phyloP scores from a whole-genome alignment of 495 filamentous ascomycete species.

The Amniculicola lignicola region DNA sequence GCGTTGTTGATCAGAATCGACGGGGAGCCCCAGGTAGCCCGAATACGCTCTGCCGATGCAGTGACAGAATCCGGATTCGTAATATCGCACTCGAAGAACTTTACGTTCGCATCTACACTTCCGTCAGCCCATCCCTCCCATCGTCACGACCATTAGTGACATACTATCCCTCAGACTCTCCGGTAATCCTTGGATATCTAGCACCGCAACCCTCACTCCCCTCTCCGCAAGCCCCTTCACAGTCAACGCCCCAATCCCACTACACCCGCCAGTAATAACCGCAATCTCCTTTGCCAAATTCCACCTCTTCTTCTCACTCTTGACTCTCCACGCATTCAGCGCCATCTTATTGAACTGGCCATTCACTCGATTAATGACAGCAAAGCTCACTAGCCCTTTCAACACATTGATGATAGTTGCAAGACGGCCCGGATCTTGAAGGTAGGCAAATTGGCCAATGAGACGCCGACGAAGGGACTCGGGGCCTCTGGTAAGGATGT shows the following conservation, averaged over 20 bases:
- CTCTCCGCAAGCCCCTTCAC: constrained; percentile 47
- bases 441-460: constrained; percentile 3
- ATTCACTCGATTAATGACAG: constrained; percentile 46
- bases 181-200: constrained; percentile 32
- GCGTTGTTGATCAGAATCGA: constrained; percentile 63
- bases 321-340: constrained; percentile 51
- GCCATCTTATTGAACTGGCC: constrained; percentile 43
- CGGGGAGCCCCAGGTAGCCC: constrained; percentile 46
- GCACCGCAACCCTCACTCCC: constrained; percentile 50
- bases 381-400: constrained; percentile 30
- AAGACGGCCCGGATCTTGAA: constrained; percentile 7
- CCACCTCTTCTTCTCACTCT: constrained; percentile 36
- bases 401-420: constrained; percentile 19
- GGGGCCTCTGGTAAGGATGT: constrained; percentile 19
- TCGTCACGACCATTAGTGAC: neutral
- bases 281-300: constrained; percentile 51
- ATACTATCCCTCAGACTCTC: constrained; percentile 19
- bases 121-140: too few relatives aligned
- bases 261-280: constrained; percentile 57
- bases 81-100: constrained; percentile 54
- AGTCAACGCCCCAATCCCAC: constrained; percentile 55
- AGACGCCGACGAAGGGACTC: constrained; percentile 9
- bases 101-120: constrained; percentile 27
- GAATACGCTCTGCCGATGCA: constrained; percentile 40
- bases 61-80: constrained; percentile 48